A percentile compares a stretch with the other conserved stretches of the same genome.
Evolutionary conservation across 2,329 filamentous ascomycete genomes (phyloP).

Genomic region (Xylaria arbuscula): DNA sequence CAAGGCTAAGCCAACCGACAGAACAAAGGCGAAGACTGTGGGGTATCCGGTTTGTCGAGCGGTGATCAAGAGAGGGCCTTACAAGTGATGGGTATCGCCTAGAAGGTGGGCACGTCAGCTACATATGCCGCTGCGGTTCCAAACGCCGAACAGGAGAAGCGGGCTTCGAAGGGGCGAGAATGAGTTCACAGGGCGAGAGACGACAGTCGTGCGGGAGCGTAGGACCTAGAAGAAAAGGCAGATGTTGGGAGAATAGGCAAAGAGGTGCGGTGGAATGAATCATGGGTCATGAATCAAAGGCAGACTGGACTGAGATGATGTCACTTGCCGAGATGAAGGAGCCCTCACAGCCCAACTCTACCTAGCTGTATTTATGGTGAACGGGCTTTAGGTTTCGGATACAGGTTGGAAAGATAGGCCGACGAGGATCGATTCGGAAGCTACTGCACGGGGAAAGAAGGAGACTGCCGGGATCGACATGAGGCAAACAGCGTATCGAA

Average conservation of each 20-base stretch:
- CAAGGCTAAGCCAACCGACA: constrained; percentile 19
- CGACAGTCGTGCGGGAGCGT: constrained; percentile 1
- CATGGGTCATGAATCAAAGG: no score
- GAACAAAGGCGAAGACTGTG: constrained; percentile 10
- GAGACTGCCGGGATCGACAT: neutral
- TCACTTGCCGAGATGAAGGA: constrained; percentile 15
- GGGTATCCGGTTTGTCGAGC: constrained; percentile 10
- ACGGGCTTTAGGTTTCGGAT: neutral
- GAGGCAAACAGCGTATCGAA: constrained; percentile 9
- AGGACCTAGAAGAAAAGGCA: neutral
- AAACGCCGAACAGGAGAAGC: neutral
- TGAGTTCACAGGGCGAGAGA: neutral
- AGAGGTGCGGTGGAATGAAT: neutral
- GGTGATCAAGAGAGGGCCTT: constrained; percentile 7
- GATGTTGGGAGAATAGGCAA: neutral
- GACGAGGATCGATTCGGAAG: constrained; percentile 6
- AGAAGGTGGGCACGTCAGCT: constrained; percentile 21
- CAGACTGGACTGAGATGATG: constrained; percentile 1
- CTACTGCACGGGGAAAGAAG: neutral
- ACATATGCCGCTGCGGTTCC: neutral
- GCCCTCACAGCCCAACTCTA: constrained; percentile 5
- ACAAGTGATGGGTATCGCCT: constrained; percentile 26
- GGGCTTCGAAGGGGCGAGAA: neutral
- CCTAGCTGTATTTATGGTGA: neutral
- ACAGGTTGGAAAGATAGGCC: constrained; percentile 13